A percentile compares a stretch with the other conserved stretches of the same genome.
Conservation (phyloP, 805 yeast genomes). For the Citeromyces matritensis region DNA sequence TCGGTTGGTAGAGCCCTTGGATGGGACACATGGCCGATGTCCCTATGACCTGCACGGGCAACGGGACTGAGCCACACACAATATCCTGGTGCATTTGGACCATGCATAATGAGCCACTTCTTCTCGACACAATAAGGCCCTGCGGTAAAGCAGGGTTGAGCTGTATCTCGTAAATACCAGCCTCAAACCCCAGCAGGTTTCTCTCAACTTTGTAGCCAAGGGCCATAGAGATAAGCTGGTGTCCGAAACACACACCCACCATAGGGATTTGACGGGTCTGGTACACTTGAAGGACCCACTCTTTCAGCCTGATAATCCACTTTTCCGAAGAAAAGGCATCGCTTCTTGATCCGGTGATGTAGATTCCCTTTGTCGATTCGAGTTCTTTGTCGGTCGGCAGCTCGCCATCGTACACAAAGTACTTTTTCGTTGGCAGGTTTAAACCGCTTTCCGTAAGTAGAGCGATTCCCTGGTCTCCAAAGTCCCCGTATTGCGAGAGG, state of each 20-base stretch:
- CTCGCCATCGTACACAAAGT: constrained; percentile 14
- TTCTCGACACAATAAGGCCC: constrained; percentile 6
- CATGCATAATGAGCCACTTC: constrained; percentile 16
- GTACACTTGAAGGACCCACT: constrained; percentile 13
- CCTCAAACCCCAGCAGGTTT: constrained; percentile 55
- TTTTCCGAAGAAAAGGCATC: constrained; percentile 25
- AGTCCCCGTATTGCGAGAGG: constrained; percentile 27
- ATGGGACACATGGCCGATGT: constrained; percentile 34
- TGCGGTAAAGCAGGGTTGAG: too few species aligned
- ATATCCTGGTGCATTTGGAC: constrained; percentile 48
- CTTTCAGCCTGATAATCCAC: constrained; percentile 25
- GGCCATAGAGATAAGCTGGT: constrained; percentile 59
- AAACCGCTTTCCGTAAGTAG: constrained; percentile 14
- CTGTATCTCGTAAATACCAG: too few species aligned
- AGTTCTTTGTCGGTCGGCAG: constrained; percentile 9
- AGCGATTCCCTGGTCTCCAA: constrained; percentile 28
- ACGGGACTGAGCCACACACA: constrained; percentile 24
- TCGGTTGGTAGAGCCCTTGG: constrained; percentile 52
- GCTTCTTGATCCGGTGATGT: constrained; percentile 35
- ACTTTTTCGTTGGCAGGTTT: constrained; percentile 17
- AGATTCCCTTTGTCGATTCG: constrained; percentile 19
- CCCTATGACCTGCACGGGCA: constrained; percentile 28
- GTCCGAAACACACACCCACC: constrained; percentile 79
- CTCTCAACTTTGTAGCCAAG: constrained; percentile 44
- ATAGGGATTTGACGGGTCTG: constrained; percentile 22